Percentiles rank a stretch among this genome's conserved stretches.
Conservation (phyloP, 768 basidiomycete genomes). For the Podaxis mareebaensis region DNA sequence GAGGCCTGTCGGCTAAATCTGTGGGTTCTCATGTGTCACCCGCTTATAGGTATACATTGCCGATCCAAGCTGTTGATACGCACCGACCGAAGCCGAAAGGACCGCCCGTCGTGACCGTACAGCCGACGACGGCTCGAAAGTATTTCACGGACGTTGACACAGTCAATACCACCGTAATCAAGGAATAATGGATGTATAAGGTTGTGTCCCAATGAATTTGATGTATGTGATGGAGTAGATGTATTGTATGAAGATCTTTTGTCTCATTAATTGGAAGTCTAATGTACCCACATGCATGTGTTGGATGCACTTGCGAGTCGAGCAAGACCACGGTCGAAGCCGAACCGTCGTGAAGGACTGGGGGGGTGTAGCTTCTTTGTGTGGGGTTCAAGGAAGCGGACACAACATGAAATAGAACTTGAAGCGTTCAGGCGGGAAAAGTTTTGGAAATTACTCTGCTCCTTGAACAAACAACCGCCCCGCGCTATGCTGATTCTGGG, state of each 20-base stretch:
- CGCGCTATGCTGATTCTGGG: too few relatives aligned
- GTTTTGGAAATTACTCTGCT: too few relatives aligned
- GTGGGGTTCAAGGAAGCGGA: too few relatives aligned
- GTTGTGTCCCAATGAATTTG: not conserved
- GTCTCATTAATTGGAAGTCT: too few relatives aligned
- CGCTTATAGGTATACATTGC: slow-evolving; percentile 71
- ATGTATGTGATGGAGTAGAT: not conserved
- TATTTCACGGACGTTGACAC: slow-evolving; percentile 37
- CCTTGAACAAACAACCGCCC: too few relatives aligned
- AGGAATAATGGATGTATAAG: not conserved
- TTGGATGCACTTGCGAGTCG: too few relatives aligned
- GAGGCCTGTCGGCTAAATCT: not conserved
- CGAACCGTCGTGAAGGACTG: too few relatives aligned
- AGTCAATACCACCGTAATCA: not conserved
- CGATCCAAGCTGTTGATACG: slow-evolving; percentile 93
- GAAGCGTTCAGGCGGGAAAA: too few relatives aligned
- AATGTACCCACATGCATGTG: too few relatives aligned
- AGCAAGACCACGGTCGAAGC: too few relatives aligned
- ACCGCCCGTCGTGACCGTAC: slow-evolving; percentile 31
- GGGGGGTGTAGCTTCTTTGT: too few relatives aligned
- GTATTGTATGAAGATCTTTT: not conserved
- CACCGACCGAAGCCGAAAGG: slow-evolving; percentile 68
- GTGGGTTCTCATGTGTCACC: slow-evolving; percentile 2
- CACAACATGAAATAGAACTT: too few relatives aligned
- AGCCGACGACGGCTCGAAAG: slow-evolving; percentile 39